Percentiles rank a stretch among this genome's conserved stretches.
Conservation (phyloP, 176 grass and related monocot genomes). For the Hordeum marinum region DNA sequence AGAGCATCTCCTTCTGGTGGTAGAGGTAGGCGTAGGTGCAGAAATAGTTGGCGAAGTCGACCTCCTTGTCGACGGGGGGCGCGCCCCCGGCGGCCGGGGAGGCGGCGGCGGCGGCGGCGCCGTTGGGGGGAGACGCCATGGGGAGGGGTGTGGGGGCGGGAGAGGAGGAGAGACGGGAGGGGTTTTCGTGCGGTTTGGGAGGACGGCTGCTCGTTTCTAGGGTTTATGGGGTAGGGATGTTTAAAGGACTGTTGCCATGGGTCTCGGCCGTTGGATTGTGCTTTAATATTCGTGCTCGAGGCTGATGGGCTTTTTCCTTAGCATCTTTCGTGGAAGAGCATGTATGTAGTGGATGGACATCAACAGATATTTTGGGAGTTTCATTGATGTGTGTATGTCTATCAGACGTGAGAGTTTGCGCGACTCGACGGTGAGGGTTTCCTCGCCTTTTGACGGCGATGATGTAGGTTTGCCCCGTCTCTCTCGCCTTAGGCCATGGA, state of each 20-base stretch:
- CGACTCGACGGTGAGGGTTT: too few relatives aligned
- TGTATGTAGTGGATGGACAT: neutral
- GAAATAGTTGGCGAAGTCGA: conserved; percentile 98
- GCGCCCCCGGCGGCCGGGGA: conserved; percentile 7
- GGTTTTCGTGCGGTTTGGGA: neutral
- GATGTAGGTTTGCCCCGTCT: rapidly evolving
- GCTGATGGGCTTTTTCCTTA: neutral
- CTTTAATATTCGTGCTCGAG: neutral
- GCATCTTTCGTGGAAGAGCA: neutral
- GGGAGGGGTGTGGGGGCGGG: conserved; percentile 8
- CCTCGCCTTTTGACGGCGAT: too few relatives aligned
- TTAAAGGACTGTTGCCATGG: neutral
- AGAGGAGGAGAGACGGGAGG: neutral
- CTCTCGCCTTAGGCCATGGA: too few relatives aligned
- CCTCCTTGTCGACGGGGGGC: conserved; percentile 66
- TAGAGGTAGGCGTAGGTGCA: conserved; percentile 92
- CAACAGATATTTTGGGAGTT: neutral
- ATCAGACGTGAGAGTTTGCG: too few relatives aligned
- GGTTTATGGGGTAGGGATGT: conserved; percentile 42
- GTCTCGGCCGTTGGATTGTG: conserved; percentile 24
- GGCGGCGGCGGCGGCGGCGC: conserved; percentile 2
- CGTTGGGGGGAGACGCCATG: conserved; percentile 53
- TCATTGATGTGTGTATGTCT: too few relatives aligned
- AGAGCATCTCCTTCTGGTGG: conserved; percentile 99
- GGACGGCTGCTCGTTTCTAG: conserved; percentile 21